phyloP scores from a whole-genome alignment of 31 red algal species.

The Asparagopsis taxiformis region DNA sequence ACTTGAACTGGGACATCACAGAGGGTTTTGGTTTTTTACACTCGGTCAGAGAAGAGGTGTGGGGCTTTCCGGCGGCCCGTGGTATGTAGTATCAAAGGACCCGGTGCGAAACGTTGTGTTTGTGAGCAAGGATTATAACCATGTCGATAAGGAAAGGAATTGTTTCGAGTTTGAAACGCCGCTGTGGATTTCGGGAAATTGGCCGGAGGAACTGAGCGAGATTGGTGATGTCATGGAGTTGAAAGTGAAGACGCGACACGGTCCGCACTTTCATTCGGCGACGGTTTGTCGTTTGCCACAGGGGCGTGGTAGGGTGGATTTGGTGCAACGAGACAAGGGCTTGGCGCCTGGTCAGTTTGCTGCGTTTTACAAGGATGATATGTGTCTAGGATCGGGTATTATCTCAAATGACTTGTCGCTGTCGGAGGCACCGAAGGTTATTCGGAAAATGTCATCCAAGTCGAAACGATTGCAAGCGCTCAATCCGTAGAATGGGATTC shows the following conservation, averaged over 20 bases:
- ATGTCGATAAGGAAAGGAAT: conserved; percentile 1
- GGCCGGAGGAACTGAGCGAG: neutral
- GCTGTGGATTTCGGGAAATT: conserved; percentile 40
- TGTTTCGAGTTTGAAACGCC: conserved; percentile 52
- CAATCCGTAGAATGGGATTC: neutral
- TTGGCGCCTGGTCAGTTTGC: conserved; percentile 86
- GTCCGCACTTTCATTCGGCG: conserved; percentile 10
- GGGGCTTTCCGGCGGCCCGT: conserved; percentile 73
- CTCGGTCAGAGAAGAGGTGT: conserved; percentile 89
- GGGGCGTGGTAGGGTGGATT: conserved; percentile 3
- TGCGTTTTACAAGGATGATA: conserved; percentile 64
- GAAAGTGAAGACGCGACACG: conserved; percentile 77
- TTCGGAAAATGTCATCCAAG: neutral
- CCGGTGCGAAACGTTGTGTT: conserved; percentile 70
- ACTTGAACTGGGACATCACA: conserved; percentile 70
- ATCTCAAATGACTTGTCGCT: conserved; percentile 42
- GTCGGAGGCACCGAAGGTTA: neutral
- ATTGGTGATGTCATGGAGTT: neutral
- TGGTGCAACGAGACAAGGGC: conserved; percentile 2
- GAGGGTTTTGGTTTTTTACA: conserved; percentile 93
- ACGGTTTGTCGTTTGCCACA: neutral
- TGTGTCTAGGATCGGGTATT: conserved; percentile 70
- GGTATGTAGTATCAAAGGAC: conserved; percentile 78
- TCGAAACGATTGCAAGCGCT: neutral
- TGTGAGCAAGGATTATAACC: conserved; percentile 62